Evolutionary conservation across 2,329 filamentous ascomycete genomes (phyloP).

Genomic region (Aspergillus alliaceus): DNA sequence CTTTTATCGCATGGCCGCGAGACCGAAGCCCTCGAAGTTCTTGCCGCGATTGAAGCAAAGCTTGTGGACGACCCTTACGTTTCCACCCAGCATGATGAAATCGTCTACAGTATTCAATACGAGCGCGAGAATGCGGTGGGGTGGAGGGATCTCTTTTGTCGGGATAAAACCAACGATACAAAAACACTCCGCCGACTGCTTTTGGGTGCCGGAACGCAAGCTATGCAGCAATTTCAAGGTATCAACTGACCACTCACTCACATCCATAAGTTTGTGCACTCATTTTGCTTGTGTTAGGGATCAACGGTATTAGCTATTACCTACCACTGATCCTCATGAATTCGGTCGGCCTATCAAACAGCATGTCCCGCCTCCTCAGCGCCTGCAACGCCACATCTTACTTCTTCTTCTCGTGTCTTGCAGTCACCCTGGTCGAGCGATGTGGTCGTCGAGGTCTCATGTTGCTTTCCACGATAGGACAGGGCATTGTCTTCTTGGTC

Average conservation of each 20-base stretch:
- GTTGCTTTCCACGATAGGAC: neutral
- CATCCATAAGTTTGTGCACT: too few relatives aligned
- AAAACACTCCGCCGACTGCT: conserved; percentile 53
- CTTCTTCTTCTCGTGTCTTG: conserved; percentile 50
- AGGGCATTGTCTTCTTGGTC: neutral
- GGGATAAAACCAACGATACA: conserved; percentile 29
- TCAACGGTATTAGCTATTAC: too few relatives aligned
- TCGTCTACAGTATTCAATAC: neutral
- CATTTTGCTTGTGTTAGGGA: conserved; percentile 57
- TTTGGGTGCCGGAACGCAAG: conserved; percentile 55
- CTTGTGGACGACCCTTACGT: neutral
- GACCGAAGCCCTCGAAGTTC: neutral
- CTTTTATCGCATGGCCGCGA: neutral
- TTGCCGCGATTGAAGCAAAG: neutral
- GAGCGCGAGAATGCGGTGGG: neutral
- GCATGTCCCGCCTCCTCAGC: conserved; percentile 55
- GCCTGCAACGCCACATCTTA: conserved; percentile 55
- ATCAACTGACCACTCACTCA: too few relatives aligned
- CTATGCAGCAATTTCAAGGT: conserved; percentile 51
- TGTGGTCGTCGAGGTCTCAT: neutral
- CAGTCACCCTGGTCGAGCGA: neutral
- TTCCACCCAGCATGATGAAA: neutral
- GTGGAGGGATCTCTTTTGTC: neutral
- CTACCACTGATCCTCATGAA: too few relatives aligned
- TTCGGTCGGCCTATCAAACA: conserved; percentile 55